Evolutionary conservation across 2,329 filamentous ascomycete species (phyloP), one percentile per base, ranked within the genome.

Genomic region (Cercospora zeae-maydis): DNA sequence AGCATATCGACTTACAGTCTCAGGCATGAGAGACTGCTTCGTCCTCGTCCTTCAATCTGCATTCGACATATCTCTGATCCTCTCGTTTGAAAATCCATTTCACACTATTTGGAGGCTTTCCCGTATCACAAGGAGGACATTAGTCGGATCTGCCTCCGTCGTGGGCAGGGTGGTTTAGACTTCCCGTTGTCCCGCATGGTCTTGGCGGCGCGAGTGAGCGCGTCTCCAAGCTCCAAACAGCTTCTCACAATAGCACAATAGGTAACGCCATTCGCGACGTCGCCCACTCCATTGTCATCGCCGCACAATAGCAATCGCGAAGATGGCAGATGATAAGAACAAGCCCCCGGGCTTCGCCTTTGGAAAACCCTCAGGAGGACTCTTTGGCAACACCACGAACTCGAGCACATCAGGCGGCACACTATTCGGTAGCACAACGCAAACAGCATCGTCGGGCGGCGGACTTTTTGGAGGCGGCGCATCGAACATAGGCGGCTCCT

Each of bases 271-370:
- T 56, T 49, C 58, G 49, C 47, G 30, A 52, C 58, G 8, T 7
- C 59, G 37, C 24, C 37, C 31, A 30, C 30, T 49, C 45, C 16
- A 55, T 61, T 62, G 53, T 59, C 54, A 31, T 34, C 33, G 30
- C 47, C 33, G 39, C 55, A 59, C 58, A 57, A 63, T 54, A 54
- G 54, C 14, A 45, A 27, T 33, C 37, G 58, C 54, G 27, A 63
- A 21, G 19, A 70, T 70, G 62, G 66, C 68, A 34, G 66, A 69
- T 53, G 58, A 61, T 59, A 62, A 60, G 19, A 61, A 60, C 16
- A 68, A 66, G 42, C 27, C 62, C 10, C 24, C 59, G 31, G 45
- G 30, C 14, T 69, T 69, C 51, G n/a, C 34, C 37, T 69, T 69
- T 34, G 62, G 58, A n/a, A 49, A n/a, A 7, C 42, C 19, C 49